These are phyloP conservation scores for Tricholoma terreum DNA, from an alignment of 768 basidiomycete genomes.

Conservation along the genomic window DNA sequence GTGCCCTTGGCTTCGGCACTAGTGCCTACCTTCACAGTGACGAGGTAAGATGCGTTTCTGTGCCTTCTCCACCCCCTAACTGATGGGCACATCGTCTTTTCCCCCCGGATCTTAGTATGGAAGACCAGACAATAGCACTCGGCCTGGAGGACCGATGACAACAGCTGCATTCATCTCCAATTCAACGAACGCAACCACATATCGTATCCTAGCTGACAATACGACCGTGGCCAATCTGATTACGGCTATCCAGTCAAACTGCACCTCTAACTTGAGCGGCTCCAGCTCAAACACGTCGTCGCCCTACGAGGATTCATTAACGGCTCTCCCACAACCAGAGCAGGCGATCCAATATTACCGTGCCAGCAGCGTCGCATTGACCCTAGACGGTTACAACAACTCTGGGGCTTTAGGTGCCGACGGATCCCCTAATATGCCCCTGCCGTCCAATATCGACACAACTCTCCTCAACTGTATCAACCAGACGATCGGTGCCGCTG, in stretches of 20 bases:
- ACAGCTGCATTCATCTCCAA: conserved; percentile 39
- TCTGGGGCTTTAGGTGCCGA: conserved; percentile 40
- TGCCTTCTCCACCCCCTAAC: neutral
- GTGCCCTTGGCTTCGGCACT: conserved; percentile 13
- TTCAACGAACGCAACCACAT: conserved; percentile 30
- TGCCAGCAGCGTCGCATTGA: conserved; percentile 55
- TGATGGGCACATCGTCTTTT: neutral
- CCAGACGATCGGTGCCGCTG: conserved; percentile 43
- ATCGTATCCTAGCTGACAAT: conserved; percentile 45
- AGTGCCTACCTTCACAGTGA: conserved; percentile 18
- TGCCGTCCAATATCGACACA: conserved; percentile 45
- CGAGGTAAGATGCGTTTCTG: conserved; percentile 32
- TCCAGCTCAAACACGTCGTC: conserved; percentile 20
- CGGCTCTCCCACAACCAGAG: conserved; percentile 25
- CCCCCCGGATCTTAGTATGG: conserved; percentile 39
- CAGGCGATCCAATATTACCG: conserved; percentile 62
- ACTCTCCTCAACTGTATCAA: conserved; percentile 50
- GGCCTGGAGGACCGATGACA: conserved; percentile 43
- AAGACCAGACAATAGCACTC: conserved; percentile 39
- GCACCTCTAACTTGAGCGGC: conserved; percentile 24
- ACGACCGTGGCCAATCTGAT: conserved; percentile 40
- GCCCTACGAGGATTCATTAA: conserved; percentile 27
- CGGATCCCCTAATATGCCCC: conserved; percentile 33
- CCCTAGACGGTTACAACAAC: conserved; percentile 65
- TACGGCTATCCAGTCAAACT: conserved; percentile 36